A percentile compares a stretch with the other conserved stretches of the same genome.
phyloP scores from a whole-genome alignment of 306 rosid species.

The Malus asiatica region DNA sequence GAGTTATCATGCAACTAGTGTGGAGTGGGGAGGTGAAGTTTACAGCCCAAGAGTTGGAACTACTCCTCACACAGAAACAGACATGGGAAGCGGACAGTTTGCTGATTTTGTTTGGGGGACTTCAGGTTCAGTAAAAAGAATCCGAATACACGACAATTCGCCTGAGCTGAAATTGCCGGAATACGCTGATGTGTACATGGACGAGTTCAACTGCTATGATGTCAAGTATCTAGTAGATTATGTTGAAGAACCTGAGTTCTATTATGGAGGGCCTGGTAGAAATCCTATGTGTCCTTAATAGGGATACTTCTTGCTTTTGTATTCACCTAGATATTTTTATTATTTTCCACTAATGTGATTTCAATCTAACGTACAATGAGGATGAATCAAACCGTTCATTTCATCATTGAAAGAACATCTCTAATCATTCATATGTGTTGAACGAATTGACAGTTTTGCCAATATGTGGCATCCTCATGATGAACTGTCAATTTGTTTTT shows the following conservation, averaged over 20 bases:
- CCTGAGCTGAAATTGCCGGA: slow-evolving; percentile 34
- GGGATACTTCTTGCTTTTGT: too few relatives aligned
- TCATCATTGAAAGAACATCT: too few relatives aligned
- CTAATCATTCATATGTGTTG: too few relatives aligned
- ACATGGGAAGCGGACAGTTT: slow-evolving; percentile 51
- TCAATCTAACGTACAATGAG: too few relatives aligned
- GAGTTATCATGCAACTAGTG: slow-evolving; percentile 34
- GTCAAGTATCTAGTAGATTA: slow-evolving; percentile 24
- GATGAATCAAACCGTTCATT: too few relatives aligned
- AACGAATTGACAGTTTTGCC: too few relatives aligned
- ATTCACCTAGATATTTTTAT: too few relatives aligned
- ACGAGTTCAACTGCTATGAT: slow-evolving; percentile 49
- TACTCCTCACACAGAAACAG: slow-evolving; percentile 52
- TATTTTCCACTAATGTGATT: too few relatives aligned
- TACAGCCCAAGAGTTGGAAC: slow-evolving; percentile 35
- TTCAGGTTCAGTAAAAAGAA: slow-evolving; percentile 32
- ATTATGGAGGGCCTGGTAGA: slow-evolving; percentile 65
- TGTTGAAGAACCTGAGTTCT: slow-evolving; percentile 48
- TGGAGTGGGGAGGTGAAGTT: slow-evolving; percentile 81
- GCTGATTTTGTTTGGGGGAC: neutral
- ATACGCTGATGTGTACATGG: slow-evolving; percentile 18
- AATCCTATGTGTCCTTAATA: slow-evolving; percentile 39
- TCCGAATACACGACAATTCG: slow-evolving; percentile 55
- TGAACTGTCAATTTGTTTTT: too few relatives aligned
- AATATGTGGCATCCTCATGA: too few relatives aligned